A percentile compares a stretch with the other conserved stretches of the same genome.
Conservation (phyloP, 1,284 basidiomycete genomes). For the Cutaneotrichosporon sp. region DNA sequence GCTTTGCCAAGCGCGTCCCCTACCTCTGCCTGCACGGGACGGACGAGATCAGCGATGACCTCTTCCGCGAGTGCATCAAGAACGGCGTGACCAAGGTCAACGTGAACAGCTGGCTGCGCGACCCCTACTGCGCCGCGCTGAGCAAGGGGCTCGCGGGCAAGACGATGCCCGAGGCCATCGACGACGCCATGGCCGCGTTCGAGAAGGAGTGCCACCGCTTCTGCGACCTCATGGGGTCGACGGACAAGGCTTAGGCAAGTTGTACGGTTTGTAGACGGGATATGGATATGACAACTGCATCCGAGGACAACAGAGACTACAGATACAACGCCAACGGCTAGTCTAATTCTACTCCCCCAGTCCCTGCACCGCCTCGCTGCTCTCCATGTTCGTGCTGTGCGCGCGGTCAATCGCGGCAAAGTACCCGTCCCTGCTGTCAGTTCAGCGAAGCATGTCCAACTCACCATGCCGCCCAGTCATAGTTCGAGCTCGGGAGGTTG, state of each 20-base stretch:
- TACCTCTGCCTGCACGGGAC: slow-evolving; percentile 51
- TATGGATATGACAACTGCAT: background rate
- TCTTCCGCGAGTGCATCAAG: slow-evolving; percentile 47
- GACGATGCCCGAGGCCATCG: slow-evolving; percentile 51
- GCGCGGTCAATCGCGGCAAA: slow-evolving; percentile 26
- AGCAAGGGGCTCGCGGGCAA: slow-evolving; percentile 36
- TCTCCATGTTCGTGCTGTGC: background rate
- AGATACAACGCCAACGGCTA: background rate
- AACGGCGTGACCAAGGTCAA: slow-evolving; percentile 53
- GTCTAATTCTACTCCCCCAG: background rate
- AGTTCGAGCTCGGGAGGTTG: slow-evolving; percentile 78
- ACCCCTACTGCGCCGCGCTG: slow-evolving; percentile 47
- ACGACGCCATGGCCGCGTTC: slow-evolving; percentile 48
- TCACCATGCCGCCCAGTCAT: slow-evolving; percentile 66
- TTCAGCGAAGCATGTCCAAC: background rate
- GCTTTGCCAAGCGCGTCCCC: slow-evolving; percentile 33
- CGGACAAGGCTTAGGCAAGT: slow-evolving; percentile 46
- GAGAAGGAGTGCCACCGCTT: slow-evolving; percentile 45
- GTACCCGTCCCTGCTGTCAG: slow-evolving; percentile 23
- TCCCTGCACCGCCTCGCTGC: background rate
- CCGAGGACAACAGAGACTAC: background rate
- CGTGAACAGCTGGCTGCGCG: slow-evolving; percentile 55
- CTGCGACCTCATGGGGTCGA: slow-evolving; percentile 45
- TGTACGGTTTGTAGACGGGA: background rate
- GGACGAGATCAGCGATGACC: slow-evolving; percentile 51